phyloP scores from a whole-genome alignment of 768 basidiomycete genomes.

The Termitomyces sp. region DNA sequence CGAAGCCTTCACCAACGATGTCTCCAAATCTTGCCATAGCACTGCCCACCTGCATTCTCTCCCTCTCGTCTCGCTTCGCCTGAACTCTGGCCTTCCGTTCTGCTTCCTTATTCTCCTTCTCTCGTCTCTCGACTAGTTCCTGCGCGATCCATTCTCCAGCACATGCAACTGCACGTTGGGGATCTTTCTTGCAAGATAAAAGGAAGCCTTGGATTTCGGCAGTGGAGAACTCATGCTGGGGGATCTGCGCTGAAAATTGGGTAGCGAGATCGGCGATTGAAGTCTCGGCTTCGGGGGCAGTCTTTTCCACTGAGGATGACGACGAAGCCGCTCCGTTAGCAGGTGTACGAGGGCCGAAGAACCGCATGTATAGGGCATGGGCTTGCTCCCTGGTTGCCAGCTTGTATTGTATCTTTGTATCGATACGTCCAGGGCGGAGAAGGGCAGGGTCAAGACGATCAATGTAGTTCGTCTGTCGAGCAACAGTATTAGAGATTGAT shows the following conservation, averaged over 20 bases:
- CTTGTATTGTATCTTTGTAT: conserved; percentile 49
- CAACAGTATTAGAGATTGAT: not conserved
- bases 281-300: not conserved
- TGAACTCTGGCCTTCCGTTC: conserved; percentile 23
- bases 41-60: conserved; percentile 21
- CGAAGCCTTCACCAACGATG: conserved; percentile 6
- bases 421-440: conserved; percentile 54
- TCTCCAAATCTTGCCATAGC: conserved; percentile 20
- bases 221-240: conserved; percentile 48
- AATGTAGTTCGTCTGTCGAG: conserved; percentile 46
- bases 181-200: conserved; percentile 39
- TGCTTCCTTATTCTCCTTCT: conserved; percentile 31
- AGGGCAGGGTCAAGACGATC: conserved; percentile 55
- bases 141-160: conserved; percentile 40
- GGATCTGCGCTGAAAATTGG: conserved; percentile 39
- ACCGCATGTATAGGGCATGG: conserved; percentile 43
- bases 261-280: conserved; percentile 30
- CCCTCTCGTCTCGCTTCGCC: conserved; percentile 22
- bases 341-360: conserved; percentile 31
- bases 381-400: conserved; percentile 46
- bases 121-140: conserved; percentile 29
- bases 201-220: conserved; percentile 64
- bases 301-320: conserved; percentile 2
- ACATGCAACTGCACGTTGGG: conserved; percentile 29
- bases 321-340: not conserved